These are phyloP conservation scores for Mycena leptocephala DNA, from an alignment of 768 basidiomycete genomes.

Conservation along the genomic window DNA sequence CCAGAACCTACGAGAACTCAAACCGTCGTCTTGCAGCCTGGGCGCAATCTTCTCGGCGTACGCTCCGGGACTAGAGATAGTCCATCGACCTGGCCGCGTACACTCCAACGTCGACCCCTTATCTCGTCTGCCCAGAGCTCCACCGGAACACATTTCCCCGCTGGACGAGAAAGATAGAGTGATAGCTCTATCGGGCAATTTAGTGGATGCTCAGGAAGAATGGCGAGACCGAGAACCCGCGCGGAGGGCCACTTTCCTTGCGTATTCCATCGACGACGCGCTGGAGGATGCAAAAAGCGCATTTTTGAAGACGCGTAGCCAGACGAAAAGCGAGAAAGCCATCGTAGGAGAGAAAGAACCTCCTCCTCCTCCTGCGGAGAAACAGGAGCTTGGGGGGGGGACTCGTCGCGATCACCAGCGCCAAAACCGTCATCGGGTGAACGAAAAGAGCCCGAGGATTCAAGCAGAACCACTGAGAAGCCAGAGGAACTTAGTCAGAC, in stretches of 20 bases:
- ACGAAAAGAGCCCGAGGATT: too few species aligned
- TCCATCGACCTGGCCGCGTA: constrained; percentile 9
- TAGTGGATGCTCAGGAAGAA: background rate
- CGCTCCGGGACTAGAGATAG: background rate
- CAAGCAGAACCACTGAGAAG: background rate
- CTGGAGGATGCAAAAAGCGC: background rate
- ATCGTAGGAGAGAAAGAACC: background rate
- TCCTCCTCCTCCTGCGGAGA: too few species aligned
- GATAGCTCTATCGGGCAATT: background rate
- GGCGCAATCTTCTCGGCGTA: constrained; percentile 41
- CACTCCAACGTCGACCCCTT: constrained; percentile 18
- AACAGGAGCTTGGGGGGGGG: too few species aligned
- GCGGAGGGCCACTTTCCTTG: background rate
- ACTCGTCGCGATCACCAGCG: too few species aligned
- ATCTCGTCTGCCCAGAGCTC: background rate
- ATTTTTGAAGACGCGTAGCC: background rate
- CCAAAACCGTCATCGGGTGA: too few species aligned
- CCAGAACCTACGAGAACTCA: constrained; percentile 7
- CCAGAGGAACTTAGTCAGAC: too few species aligned
- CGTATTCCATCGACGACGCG: background rate
- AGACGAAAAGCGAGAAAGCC: too few species aligned
- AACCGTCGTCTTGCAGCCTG: constrained; percentile 36
- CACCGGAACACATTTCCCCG: background rate
- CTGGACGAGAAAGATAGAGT: background rate
- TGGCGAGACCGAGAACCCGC: background rate